phyloP scores from a whole-genome alignment of 495 filamentous ascomycete species.

The Aspergillus diversus region DNA sequence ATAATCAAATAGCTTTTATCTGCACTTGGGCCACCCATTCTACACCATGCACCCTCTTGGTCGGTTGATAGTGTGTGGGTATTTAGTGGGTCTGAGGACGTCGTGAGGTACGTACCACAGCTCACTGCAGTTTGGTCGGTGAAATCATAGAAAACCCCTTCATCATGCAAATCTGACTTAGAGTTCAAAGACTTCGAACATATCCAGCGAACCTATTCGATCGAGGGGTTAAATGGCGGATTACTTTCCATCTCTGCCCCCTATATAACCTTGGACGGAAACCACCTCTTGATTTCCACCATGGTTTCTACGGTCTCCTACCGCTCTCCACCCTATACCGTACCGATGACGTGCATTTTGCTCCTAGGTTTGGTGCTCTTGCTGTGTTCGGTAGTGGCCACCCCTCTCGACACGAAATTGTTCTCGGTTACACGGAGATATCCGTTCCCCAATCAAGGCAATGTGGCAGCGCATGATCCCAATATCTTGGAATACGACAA shows the following conservation, averaged over 20 bases:
- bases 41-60: neutral
- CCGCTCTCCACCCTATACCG: neutral
- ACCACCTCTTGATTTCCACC: neutral
- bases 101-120: neutral
- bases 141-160: neutral
- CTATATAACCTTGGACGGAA: neutral
- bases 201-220: neutral
- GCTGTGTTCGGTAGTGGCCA: slow-evolving; percentile 10
- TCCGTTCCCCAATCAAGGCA: slow-evolving; percentile 40
- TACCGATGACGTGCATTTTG: slow-evolving; percentile 17
- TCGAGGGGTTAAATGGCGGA: neutral
- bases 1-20: neutral
- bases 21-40: neutral
- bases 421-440: slow-evolving; percentile 37
- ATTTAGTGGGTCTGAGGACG: neutral
- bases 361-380: slow-evolving; percentile 11
- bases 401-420: slow-evolving; percentile 15
- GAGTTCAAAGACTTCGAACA: neutral
- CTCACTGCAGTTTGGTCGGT: neutral
- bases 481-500: slow-evolving; percentile 39
- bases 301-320: neutral
- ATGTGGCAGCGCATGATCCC: slow-evolving; percentile 45
- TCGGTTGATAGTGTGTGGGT: neutral
- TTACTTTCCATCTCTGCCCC: neutral
- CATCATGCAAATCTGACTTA: slow-evolving; percentile 3